Evolutionary conservation across 352 stramenopile genomes (phyloP).

Genomic region (Ochromonadaceae sp.): DNA sequence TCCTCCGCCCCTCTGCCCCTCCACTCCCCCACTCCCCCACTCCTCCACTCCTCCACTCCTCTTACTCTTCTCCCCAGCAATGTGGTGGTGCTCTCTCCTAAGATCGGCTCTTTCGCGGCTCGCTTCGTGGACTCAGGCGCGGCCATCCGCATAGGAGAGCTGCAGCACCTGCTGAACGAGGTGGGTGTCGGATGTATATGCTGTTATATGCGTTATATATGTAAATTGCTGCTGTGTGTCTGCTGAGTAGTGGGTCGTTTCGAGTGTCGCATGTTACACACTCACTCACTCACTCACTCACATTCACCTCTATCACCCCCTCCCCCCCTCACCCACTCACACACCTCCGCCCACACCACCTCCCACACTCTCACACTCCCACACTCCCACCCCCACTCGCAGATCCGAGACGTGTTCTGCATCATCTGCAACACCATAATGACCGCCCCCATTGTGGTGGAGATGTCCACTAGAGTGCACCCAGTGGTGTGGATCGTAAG

Average conservation of each 20-base stretch:
- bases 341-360: no score
- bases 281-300: no score
- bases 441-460: conserved; percentile 8
- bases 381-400: no score
- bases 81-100: conserved; percentile 11
- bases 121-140: conserved; percentile 6
- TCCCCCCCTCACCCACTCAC: no score
- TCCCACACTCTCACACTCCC: no score
- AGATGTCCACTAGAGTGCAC: background rate
- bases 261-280: no score
- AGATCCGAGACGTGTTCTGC: conserved; percentile 11
- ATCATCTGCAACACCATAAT: conserved; percentile 19
- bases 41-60: background rate
- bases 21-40: no score
- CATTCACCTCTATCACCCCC: no score
- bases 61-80: background rate
- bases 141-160: background rate
- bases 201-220: no score
- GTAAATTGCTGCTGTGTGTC: no score
- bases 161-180: conserved; percentile 3
- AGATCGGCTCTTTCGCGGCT: conserved; percentile 1
- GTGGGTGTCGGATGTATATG: no score
- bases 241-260: no score
- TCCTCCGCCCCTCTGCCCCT: background rate
- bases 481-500: conserved; percentile 15